phyloP scores from a whole-genome alignment of 805 yeast genomes.

The Kazachstania africana region DNA sequence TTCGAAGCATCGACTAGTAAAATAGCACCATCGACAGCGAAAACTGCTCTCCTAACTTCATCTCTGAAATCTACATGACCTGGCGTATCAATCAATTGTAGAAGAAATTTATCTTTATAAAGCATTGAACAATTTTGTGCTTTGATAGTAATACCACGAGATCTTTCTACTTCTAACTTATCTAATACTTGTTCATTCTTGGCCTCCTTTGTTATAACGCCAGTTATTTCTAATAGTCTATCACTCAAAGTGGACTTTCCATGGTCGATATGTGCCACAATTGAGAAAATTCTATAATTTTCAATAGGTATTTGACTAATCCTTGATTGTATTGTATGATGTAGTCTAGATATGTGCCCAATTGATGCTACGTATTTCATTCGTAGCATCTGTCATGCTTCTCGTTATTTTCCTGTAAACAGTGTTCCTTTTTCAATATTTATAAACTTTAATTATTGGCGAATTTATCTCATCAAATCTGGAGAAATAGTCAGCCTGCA shows the following conservation, averaged over 20 bases:
- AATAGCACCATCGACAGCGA: constrained; percentile 92
- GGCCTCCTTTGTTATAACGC: constrained; percentile 62
- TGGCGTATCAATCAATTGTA: constrained; percentile 92
- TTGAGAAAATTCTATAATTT: constrained; percentile 80
- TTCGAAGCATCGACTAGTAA: constrained; percentile 88
- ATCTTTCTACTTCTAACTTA: constrained; percentile 86
- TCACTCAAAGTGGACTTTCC: constrained; percentile 84
- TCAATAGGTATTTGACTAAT: constrained; percentile 72
- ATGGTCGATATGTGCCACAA: constrained; percentile 93
- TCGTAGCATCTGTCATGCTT: too few relatives aligned
- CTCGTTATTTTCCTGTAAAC: too few relatives aligned
- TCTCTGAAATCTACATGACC: constrained; percentile 91
- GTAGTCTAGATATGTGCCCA: constrained; percentile 1
- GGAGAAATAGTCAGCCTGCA: too few relatives aligned
- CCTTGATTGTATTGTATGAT: constrained; percentile 34
- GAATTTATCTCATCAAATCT: too few relatives aligned
- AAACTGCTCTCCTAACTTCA: constrained; percentile 88
- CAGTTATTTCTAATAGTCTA: constrained; percentile 74
- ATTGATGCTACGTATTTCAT: too few relatives aligned
- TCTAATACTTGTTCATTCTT: constrained; percentile 75
- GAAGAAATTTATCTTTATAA: constrained; percentile 64
- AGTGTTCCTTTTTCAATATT: too few relatives aligned
- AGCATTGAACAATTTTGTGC: constrained; percentile 96
- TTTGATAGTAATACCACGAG: constrained; percentile 91
- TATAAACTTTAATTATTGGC: too few relatives aligned